phyloP scores from a whole-genome alignment of 768 basidiomycete genomes.

The Termitomyces titanicus region DNA sequence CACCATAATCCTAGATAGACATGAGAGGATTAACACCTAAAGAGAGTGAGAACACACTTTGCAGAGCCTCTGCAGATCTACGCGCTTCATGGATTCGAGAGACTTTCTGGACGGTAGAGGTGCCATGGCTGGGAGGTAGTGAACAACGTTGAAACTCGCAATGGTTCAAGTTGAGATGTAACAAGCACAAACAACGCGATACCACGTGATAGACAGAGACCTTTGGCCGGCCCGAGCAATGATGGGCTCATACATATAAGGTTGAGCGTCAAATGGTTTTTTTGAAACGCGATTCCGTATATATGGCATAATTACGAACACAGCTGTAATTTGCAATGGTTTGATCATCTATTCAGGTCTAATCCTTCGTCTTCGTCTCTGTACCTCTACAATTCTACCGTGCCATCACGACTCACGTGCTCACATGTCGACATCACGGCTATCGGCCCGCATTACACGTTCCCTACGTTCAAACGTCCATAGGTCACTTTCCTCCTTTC shows the following conservation, averaged over 20 bases:
- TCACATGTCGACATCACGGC: too few relatives aligned
- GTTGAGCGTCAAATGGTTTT: too few relatives aligned
- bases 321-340: too few relatives aligned
- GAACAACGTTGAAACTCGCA: constrained; percentile 9
- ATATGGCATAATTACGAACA: too few relatives aligned
- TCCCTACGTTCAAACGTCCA: not conserved
- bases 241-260: not conserved
- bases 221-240: not conserved
- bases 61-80: constrained; percentile 61
- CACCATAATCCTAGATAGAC: constrained; percentile 61
- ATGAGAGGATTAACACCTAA: constrained; percentile 8
- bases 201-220: constrained; percentile 14
- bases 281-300: too few relatives aligned
- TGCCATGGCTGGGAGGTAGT: constrained; percentile 27
- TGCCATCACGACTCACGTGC: not conserved
- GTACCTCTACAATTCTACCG: not conserved
- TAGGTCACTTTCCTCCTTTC: constrained; percentile 5
- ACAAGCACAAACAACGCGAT: constrained; percentile 21
- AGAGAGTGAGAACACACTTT: constrained; percentile 41
- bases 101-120: constrained; percentile 37
- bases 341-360: too few relatives aligned
- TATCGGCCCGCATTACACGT: not conserved
- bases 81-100: constrained; percentile 43
- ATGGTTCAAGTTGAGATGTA: constrained; percentile 16
- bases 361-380: not conserved